These are phyloP conservation scores for Aquanectria penicillioides DNA, from an alignment of 2,329 filamentous ascomycete genomes.

Conservation along the genomic window DNA sequence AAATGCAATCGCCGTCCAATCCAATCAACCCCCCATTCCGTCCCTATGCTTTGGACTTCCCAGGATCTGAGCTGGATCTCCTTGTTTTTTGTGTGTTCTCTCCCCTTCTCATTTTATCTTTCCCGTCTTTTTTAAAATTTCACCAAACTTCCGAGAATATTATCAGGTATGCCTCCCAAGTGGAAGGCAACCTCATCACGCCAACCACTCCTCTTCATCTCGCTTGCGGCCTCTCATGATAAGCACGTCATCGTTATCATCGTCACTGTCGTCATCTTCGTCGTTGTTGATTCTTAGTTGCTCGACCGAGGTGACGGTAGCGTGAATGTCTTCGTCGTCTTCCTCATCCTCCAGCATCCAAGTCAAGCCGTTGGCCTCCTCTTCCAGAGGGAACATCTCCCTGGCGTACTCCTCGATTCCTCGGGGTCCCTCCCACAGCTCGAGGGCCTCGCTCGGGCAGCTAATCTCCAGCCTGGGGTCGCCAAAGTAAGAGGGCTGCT, in stretches of 20 bases:
- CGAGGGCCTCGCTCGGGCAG: slow-evolving; percentile 79
- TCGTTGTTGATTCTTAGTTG: slow-evolving; percentile 54
- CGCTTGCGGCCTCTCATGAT: slow-evolving; percentile 67
- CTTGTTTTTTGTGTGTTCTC: slow-evolving; percentile 27
- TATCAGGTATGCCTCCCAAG: slow-evolving; percentile 3
- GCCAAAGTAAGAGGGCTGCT: slow-evolving; percentile 73
- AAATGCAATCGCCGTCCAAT: slow-evolving; percentile 41
- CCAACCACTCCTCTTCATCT: slow-evolving; percentile 69
- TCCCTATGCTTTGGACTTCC: slow-evolving; percentile 21
- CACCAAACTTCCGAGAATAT: slow-evolving; percentile 6
- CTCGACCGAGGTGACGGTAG: slow-evolving; percentile 49
- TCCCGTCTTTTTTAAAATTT: slow-evolving; percentile 23
- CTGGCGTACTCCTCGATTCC: slow-evolving; percentile 93
- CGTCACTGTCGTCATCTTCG: slow-evolving; percentile 57
- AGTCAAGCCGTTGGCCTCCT: slow-evolving; percentile 89
- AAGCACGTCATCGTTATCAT: slow-evolving; percentile 67
- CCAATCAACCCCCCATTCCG: slow-evolving; percentile 31
- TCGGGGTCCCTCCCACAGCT: slow-evolving; percentile 90
- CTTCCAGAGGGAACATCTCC: slow-evolving; percentile 93
- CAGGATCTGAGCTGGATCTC: slow-evolving; percentile 18
- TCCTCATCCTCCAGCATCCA: slow-evolving; percentile 80
- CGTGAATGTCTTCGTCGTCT: slow-evolving; percentile 49
- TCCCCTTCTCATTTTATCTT: slow-evolving; percentile 2
- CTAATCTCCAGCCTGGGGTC: slow-evolving; percentile 65
- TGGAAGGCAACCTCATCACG: slow-evolving; percentile 45